phyloP scores from a whole-genome alignment of 73 alveolate genomes.

The Paramecium primaurelia region DNA sequence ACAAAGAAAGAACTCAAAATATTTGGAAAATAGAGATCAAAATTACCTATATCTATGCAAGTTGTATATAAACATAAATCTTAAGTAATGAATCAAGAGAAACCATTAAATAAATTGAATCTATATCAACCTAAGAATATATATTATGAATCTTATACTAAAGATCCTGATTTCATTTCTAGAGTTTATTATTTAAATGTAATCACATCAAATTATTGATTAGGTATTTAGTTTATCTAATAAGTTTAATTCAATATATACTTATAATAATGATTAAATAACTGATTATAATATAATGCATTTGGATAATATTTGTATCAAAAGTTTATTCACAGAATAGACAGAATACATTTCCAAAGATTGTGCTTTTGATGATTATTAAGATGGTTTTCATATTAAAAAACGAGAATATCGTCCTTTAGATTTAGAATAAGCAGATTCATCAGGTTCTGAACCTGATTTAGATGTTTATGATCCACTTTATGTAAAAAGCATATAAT shows the following conservation, averaged over 20 bases:
- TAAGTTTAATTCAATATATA: not conserved
- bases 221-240: not conserved
- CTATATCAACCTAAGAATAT: not conserved
- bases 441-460: slow-evolving; percentile 17
- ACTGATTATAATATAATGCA: not conserved
- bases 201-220: not conserved
- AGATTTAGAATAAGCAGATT: not conserved
- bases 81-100: not conserved
- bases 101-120: not conserved
- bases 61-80: slow-evolving; percentile 43
- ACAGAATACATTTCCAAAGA: not conserved
- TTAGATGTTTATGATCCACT: not conserved
- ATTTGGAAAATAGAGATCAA: slow-evolving; percentile 7
- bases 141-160: not conserved
- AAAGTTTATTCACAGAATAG: not conserved
- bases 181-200: not conserved
- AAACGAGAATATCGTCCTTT: not conserved
- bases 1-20: slow-evolving; percentile 14
- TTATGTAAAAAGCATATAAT: slow-evolving; percentile 7
- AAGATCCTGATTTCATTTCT: not conserved
- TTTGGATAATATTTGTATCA: not conserved
- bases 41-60: not conserved
- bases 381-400: not conserved
- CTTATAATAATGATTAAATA: not conserved
- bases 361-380: not conserved